Evolutionary conservation across 2,329 filamentous ascomycete species (phyloP).

Genomic region (Neofusicoccum sp.): DNA sequence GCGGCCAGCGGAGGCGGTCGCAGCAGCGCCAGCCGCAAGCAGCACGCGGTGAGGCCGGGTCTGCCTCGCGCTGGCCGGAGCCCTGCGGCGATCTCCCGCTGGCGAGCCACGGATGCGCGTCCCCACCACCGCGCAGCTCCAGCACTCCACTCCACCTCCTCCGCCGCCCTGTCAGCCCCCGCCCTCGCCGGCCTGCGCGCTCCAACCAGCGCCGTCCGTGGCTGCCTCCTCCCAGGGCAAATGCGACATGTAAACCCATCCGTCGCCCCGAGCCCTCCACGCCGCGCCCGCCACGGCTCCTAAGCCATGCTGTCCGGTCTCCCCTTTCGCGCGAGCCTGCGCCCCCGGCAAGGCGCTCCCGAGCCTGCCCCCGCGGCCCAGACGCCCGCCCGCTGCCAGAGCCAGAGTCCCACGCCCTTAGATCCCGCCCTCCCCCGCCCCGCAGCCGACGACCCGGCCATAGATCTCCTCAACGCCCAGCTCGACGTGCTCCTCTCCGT

Average conservation of each 20-base stretch:
- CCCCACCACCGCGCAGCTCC: slow-evolving; percentile 3
- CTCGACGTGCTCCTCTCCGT: slow-evolving; percentile 67
- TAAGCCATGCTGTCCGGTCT: slow-evolving; percentile 11
- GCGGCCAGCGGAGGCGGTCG: no score
- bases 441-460: slow-evolving; percentile 55
- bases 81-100: slow-evolving; percentile 11
- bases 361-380: not conserved
- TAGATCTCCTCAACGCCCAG: slow-evolving; percentile 67
- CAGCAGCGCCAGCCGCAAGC: not conserved
- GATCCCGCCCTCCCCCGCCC: not conserved
- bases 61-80: not conserved
- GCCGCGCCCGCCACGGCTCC: not conserved
- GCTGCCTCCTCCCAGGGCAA: not conserved
- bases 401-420: slow-evolving; percentile 8
- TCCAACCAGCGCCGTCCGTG: not conserved
- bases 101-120: not conserved
- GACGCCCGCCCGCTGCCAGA: not conserved
- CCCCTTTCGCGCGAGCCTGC: slow-evolving; percentile 11
- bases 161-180: not conserved
- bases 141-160: not conserved
- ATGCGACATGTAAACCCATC: slow-evolving; percentile 15
- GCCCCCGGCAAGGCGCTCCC: not conserved
- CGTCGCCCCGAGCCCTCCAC: slow-evolving; percentile 1
- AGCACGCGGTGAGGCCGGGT: not conserved
- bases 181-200: not conserved